Evolutionary conservation across 2,329 filamentous ascomycete genomes (phyloP).

Genomic region (Neonectria ditissima): DNA sequence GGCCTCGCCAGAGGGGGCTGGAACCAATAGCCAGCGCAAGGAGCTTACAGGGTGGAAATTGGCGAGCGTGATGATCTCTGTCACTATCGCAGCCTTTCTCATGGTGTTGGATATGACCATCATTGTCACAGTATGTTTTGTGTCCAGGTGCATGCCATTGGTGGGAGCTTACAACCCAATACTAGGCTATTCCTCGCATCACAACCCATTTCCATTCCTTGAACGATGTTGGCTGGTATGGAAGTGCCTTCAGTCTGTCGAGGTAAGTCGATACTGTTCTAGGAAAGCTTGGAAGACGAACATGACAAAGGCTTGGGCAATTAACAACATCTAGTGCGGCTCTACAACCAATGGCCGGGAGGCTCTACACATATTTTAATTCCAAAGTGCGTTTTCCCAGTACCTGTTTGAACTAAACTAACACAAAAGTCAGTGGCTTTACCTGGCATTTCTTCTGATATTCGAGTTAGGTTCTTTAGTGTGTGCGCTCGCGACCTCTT

Average conservation of each 20-base stretch:
- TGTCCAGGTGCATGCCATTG: background rate
- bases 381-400: background rate
- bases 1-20: background rate
- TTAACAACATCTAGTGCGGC: background rate
- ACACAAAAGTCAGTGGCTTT: background rate
- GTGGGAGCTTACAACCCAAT: background rate
- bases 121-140: conserved; percentile 21
- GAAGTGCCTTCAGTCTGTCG: conserved; percentile 47
- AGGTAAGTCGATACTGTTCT: conserved; percentile 22
- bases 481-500: conserved; percentile 1
- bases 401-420: background rate
- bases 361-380: background rate
- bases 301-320: background rate
- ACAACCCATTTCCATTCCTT: conserved; percentile 52
- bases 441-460: background rate
- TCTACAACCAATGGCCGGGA: conserved; percentile 3
- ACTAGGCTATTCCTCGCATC: conserved; percentile 48
- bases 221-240: conserved; percentile 59
- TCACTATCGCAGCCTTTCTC: background rate
- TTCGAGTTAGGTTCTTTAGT: conserved; percentile 10
- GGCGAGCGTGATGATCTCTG: background rate
- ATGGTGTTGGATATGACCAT: conserved; percentile 6
- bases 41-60: background rate
- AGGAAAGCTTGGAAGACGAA: background rate
- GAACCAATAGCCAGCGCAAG: background rate